These are phyloP conservation scores for Schizosaccharomyces lindneri DNA, from an alignment of 805 yeast species.

Conservation along the genomic window DNA sequence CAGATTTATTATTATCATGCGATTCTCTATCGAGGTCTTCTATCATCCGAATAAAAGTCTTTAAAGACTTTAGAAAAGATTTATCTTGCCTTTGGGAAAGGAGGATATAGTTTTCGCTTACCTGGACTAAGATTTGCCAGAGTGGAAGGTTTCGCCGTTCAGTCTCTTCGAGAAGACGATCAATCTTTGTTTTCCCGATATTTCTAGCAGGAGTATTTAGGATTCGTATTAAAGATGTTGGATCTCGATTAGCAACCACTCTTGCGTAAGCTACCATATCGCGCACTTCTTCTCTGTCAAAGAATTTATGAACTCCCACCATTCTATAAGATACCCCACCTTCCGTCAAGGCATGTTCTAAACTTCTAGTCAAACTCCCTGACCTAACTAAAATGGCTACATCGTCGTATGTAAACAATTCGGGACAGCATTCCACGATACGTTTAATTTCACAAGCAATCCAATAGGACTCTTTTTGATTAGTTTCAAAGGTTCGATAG, in stretches of 20 bases:
- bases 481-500: slow-evolving; percentile 2
- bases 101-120: slow-evolving; percentile 4
- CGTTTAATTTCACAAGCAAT: slow-evolving; percentile 12
- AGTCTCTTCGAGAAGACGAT: slow-evolving; percentile 11
- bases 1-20: background rate
- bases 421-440: background rate
- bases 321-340: slow-evolving; percentile 38
- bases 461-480: slow-evolving; percentile 27
- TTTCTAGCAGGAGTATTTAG: slow-evolving; percentile 41
- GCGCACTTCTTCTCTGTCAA: slow-evolving; percentile 51
- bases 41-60: background rate
- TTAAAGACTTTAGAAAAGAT: background rate
- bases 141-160: slow-evolving; percentile 4
- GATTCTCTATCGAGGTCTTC: background rate
- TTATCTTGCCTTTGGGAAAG: background rate
- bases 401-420: slow-evolving; percentile 17
- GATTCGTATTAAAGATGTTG: slow-evolving; percentile 31
- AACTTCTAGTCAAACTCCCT: slow-evolving; percentile 29
- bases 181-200: slow-evolving; percentile 32
- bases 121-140: slow-evolving; percentile 6
- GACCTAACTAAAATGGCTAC: slow-evolving; percentile 51
- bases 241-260: slow-evolving; percentile 33
- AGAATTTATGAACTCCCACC: slow-evolving; percentile 51
- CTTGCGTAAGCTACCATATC: slow-evolving; percentile 40
- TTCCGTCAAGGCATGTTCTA: slow-evolving; percentile 39